A percentile compares a stretch with the other conserved stretches of the same genome.
These are phyloP conservation scores for Talinum fruticosum DNA, from an alignment of 148 eudicot genomes.

Conservation along the genomic window DNA sequence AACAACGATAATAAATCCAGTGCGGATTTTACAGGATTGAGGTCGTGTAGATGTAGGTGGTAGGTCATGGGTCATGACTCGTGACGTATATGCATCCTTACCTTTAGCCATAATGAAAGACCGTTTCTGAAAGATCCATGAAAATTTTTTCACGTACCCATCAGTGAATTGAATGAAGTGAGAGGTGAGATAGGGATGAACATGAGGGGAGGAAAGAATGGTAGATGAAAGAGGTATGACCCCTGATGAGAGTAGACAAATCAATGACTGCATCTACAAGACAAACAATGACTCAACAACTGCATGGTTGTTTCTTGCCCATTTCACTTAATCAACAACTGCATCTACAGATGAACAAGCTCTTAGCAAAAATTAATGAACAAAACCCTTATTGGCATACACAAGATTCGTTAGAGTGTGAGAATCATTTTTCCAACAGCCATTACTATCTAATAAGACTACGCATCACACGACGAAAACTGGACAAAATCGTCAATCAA, in stretches of 20 bases:
- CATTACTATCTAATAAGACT: neutral
- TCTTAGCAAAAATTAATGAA: neutral
- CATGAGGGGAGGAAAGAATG: neutral
- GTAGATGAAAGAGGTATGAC: neutral
- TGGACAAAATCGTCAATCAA: neutral
- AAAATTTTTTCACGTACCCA: neutral
- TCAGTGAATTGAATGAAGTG: neutral
- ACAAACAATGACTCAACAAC: neutral
- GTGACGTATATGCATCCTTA: no score
- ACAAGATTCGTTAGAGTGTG: neutral
- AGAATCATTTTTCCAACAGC: neutral
- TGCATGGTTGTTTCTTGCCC: neutral
- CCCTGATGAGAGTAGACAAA: neutral
- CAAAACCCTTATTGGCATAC: neutral
- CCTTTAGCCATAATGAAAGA: neutral
- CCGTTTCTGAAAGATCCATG: neutral
- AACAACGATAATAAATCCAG: no score
- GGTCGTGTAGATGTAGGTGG: neutral
- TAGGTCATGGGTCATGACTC: neutral
- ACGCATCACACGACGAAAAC: neutral
- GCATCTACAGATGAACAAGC: neutral
- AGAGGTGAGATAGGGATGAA: neutral
- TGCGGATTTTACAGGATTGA: no score
- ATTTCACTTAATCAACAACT: neutral
- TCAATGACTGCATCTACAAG: neutral